These are phyloP conservation scores for Boletus speciosus DNA, from an alignment of 768 basidiomycete species.

Conservation along the genomic window DNA sequence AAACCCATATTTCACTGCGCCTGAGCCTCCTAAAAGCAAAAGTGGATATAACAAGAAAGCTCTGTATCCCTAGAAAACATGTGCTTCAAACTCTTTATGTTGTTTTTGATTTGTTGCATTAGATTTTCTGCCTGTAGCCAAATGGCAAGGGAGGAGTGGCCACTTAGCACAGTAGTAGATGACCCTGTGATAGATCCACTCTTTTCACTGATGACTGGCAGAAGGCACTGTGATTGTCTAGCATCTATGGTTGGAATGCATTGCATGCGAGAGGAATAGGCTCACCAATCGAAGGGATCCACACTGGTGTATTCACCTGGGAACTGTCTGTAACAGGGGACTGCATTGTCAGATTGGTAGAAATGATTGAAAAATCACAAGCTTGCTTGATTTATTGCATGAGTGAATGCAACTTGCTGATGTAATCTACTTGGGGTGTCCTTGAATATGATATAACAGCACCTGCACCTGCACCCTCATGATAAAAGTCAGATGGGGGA, in stretches of 20 bases:
- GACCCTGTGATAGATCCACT: constrained; percentile 24
- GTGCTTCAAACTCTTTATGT: constrained; percentile 66
- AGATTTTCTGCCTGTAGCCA: constrained; percentile 73
- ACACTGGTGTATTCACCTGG: neutral
- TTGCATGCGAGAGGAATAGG: neutral
- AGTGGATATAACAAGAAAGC: constrained; percentile 37
- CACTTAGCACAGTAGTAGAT: constrained; percentile 31
- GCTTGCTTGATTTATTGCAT: constrained; percentile 81
- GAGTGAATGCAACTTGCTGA: constrained; percentile 70
- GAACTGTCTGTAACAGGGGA: constrained; percentile 17
- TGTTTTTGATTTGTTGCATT: constrained; percentile 83
- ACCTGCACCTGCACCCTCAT: constrained; percentile 46
- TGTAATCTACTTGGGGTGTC: constrained; percentile 58
- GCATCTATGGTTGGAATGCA: constrained; percentile 8
- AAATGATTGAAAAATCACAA: constrained; percentile 73
- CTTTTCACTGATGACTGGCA: constrained; percentile 14
- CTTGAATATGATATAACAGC: constrained; percentile 49
- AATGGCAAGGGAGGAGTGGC: constrained; percentile 64
- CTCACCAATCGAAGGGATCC: constrained; percentile 15
- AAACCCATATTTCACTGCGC: constrained; percentile 33
- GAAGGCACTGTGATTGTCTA: constrained; percentile 11
- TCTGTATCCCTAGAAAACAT: constrained; percentile 68
- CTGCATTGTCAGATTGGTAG: constrained; percentile 50
- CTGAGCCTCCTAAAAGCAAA: constrained; percentile 40
- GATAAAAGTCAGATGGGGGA: constrained; percentile 57